Conservation (phyloP, 306 rosid genomes). For the Trifolium pratense region DNA sequence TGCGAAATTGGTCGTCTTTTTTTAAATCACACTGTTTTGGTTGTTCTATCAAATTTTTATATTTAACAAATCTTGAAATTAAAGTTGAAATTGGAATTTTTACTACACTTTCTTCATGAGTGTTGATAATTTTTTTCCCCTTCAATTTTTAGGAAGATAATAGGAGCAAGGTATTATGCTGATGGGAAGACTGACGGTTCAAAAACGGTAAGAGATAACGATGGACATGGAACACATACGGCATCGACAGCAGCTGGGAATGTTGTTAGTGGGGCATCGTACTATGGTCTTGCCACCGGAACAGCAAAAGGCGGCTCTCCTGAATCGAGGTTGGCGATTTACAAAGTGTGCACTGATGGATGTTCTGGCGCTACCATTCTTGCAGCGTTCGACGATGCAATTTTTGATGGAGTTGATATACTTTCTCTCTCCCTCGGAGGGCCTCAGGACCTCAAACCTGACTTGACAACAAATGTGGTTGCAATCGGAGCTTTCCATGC, state of each 20-base stretch:
- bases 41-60: too few species aligned
- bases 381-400: constrained; percentile 77
- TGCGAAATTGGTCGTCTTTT: too few species aligned
- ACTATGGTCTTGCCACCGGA: constrained; percentile 67
- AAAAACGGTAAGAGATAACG: constrained; percentile 53
- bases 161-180: constrained; percentile 78
- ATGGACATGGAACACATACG: constrained; percentile 83
- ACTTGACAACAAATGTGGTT: constrained; percentile 48
- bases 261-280: constrained; percentile 59
- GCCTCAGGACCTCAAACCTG: not conserved
- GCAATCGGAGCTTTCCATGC: constrained; percentile 90
- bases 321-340: constrained; percentile 69
- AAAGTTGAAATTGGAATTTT: too few species aligned
- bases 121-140: too few species aligned
- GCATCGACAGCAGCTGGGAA: constrained; percentile 80
- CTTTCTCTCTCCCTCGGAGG: constrained; percentile 73
- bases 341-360: constrained; percentile 62
- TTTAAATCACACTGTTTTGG: too few species aligned
- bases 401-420: constrained; percentile 74
- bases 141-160: constrained; percentile 60
- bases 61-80: too few species aligned
- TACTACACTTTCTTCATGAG: too few species aligned
- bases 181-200: not conserved
- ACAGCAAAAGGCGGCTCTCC: constrained; percentile 80
- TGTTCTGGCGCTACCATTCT: constrained; percentile 66